Percentiles rank a stretch among this genome's conserved stretches.
phyloP scores from a whole-genome alignment of 75 land plant genomes.

The Sequoia sempervirens region DNA sequence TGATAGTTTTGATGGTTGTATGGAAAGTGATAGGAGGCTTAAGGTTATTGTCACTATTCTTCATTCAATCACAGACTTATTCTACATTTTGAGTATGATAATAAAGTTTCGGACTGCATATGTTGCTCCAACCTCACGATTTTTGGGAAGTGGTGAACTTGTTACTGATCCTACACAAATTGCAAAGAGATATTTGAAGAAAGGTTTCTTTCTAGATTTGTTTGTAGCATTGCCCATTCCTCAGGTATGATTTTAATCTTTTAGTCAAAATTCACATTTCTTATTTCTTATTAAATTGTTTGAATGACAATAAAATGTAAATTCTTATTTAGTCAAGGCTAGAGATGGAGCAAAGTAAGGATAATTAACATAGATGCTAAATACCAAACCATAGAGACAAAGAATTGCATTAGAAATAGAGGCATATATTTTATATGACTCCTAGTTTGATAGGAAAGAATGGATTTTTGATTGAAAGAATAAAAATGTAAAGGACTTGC shows the following conservation, averaged over 20 bases:
- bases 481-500: no score
- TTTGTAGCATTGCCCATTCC: slow-evolving; percentile 65
- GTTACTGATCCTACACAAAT: slow-evolving; percentile 58
- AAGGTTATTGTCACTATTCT: slow-evolving; percentile 44
- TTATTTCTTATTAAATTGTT: background rate
- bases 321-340: background rate
- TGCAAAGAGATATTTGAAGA: slow-evolving; percentile 46
- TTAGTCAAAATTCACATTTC: background rate
- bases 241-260: slow-evolving; percentile 32
- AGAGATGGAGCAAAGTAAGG: background rate
- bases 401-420: background rate
- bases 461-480: no score
- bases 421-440: no score
- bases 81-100: slow-evolving; percentile 47
- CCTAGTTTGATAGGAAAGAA: no score
- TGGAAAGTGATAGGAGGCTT: slow-evolving; percentile 18
- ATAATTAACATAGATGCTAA: no score
- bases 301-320: background rate
- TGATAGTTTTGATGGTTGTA: slow-evolving; percentile 24
- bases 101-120: slow-evolving; percentile 75
- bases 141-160: slow-evolving; percentile 78
- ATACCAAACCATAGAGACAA: no score
- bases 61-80: slow-evolving; percentile 47
- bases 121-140: slow-evolving; percentile 65
- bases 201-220: slow-evolving; percentile 56